These are phyloP conservation scores for Arthrinium puccinioides DNA, from an alignment of 2,329 filamentous ascomycete genomes.

Conservation along the genomic window DNA sequence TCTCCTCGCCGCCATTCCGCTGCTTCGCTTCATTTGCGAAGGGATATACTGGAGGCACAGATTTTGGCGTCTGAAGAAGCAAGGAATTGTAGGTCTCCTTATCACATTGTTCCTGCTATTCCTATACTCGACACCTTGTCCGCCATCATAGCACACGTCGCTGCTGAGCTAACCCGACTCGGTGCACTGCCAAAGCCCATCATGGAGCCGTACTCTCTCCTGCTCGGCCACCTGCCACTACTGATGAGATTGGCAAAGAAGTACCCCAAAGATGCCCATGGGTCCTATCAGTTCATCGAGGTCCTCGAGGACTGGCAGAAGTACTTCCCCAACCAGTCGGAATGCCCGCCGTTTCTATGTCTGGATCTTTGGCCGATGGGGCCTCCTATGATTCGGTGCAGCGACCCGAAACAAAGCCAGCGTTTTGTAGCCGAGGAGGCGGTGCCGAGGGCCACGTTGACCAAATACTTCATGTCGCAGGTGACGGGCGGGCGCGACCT, in stretches of 20 bases:
- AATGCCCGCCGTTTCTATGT: slow-evolving; percentile 16
- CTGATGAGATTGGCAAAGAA: neutral
- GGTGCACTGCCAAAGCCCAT: too few species aligned
- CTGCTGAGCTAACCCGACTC: too few species aligned
- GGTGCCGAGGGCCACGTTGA: slow-evolving; percentile 19
- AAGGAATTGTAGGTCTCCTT: too few species aligned
- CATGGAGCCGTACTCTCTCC: neutral
- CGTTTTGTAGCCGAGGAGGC: slow-evolving; percentile 22
- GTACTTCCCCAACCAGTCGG: slow-evolving; percentile 13
- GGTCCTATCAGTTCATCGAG: slow-evolving; percentile 9
- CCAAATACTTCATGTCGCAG: neutral
- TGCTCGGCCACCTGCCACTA: neutral
- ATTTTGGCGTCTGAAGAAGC: too few species aligned
- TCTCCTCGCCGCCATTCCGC: too few species aligned
- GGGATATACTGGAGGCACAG: too few species aligned
- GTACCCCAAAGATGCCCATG: slow-evolving; percentile 13
- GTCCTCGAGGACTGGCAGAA: slow-evolving; percentile 11
- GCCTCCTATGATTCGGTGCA: slow-evolving; percentile 21
- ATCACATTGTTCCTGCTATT: too few species aligned
- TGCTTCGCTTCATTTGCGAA: too few species aligned
- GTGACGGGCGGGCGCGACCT: slow-evolving; percentile 21
- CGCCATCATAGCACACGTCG: too few species aligned
- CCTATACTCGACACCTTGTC: too few species aligned
- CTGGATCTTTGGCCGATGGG: slow-evolving; percentile 28
- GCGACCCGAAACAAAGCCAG: slow-evolving; percentile 23